phyloP scores from a whole-genome alignment of 169 alveolate species.

The Fabrea salina region DNA sequence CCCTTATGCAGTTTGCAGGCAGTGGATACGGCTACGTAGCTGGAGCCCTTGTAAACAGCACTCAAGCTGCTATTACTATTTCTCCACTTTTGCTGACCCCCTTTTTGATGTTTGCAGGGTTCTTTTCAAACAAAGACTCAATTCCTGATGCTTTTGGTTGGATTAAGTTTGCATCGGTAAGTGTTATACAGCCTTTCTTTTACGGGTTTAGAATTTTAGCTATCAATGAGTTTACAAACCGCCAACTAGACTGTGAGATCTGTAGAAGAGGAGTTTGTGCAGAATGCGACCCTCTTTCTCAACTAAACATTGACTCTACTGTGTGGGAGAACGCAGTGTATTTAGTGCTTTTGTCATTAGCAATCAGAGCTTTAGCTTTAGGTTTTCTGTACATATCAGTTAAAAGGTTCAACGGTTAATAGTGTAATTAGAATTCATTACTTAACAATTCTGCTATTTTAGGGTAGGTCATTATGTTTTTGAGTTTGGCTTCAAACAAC shows the following conservation, averaged over 20 bases:
- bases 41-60: conserved; percentile 28
- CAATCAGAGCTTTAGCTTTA: no score
- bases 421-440: no score
- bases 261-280: no score
- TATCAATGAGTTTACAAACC: conserved; percentile 41
- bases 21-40: conserved; percentile 12
- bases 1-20: neutral
- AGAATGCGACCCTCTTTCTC: neutral
- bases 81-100: conserved; percentile 43
- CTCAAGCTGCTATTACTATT: conserved; percentile 32
- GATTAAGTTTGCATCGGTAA: conserved; percentile 49
- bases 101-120: conserved; percentile 49
- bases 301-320: neutral
- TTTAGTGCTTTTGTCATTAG: no score
- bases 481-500: conserved; percentile 22
- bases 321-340: neutral
- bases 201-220: conserved; percentile 48
- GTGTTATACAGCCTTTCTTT: conserved; percentile 41
- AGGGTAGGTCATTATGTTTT: conserved; percentile 9
- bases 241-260: neutral
- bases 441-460: conserved; percentile 9
- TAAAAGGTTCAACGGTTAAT: no score
- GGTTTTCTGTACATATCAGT: no score
- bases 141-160: conserved; percentile 39
- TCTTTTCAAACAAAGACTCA: conserved; percentile 36